A percentile compares a stretch with the other conserved stretches of the same genome.
Evolutionary conservation across 1,284 basidiomycete genomes (phyloP).

Genomic region (Lentinus polychrous): DNA sequence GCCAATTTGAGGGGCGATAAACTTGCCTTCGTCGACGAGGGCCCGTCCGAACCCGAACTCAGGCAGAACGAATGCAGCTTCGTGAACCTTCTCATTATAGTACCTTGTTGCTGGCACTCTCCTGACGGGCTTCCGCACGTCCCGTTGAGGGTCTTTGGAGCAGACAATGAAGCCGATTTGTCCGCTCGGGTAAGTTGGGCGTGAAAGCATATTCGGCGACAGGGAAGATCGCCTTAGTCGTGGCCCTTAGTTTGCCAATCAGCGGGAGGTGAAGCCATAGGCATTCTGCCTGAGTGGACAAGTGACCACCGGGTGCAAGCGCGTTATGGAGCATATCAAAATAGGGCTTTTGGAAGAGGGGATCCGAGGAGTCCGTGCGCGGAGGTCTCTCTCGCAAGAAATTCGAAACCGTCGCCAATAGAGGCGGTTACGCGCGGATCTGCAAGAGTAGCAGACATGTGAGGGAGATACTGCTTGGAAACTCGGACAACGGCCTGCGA

Average conservation of each 20-base stretch:
- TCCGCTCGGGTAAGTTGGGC: slow-evolving; percentile 94
- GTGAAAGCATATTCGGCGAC: slow-evolving; percentile 91
- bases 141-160: slow-evolving; percentile 70
- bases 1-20: slow-evolving; percentile 67
- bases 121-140: slow-evolving; percentile 66
- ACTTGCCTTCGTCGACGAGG: slow-evolving; percentile 65
- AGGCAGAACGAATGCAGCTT: slow-evolving; percentile 83
- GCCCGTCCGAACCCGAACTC: slow-evolving; percentile 88
- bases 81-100: slow-evolving; percentile 84
- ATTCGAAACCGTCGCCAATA: slow-evolving; percentile 97
- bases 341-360: slow-evolving; percentile 96
- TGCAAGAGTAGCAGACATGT: slow-evolving; percentile 85
- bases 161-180: slow-evolving; percentile 96
- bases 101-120: slow-evolving; percentile 74
- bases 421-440: slow-evolving; percentile 84
- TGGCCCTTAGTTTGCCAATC: slow-evolving; percentile 74
- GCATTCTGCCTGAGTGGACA: slow-evolving; percentile 95
- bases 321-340: slow-evolving; percentile 92
- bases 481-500: slow-evolving; percentile 90
- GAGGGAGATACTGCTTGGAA: slow-evolving; percentile 88
- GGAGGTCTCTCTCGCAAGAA: slow-evolving; percentile 84
- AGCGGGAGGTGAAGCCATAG: slow-evolving; percentile 93
- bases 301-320: slow-evolving; percentile 85
- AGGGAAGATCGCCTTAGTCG: slow-evolving; percentile 77
- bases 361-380: slow-evolving; percentile 94